Conservation (phyloP, 2,329 filamentous ascomycete genomes). For the Didymella pomorum region DNA sequence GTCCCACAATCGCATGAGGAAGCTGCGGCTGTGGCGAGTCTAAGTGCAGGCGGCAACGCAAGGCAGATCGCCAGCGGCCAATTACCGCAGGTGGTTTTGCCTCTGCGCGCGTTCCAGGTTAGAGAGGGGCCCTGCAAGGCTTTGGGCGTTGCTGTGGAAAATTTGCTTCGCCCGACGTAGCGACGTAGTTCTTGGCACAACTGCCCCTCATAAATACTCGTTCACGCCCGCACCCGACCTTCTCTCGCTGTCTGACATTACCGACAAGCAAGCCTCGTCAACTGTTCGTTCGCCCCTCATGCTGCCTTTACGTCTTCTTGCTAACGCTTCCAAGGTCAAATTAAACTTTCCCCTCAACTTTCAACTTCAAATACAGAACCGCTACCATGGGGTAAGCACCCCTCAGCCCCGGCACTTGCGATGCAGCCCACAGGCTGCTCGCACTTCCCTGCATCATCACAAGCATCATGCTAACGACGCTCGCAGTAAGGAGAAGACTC, state of each 20-base stretch:
- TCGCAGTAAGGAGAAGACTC: slow-evolving; percentile 89
- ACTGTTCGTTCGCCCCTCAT: background rate
- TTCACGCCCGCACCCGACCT: background rate
- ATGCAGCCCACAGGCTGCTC: background rate
- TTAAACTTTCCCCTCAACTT: slow-evolving; percentile 35
- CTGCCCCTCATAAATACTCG: slow-evolving; percentile 1
- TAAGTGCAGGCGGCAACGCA: slow-evolving; percentile 28
- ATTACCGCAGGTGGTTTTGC: slow-evolving; percentile 17
- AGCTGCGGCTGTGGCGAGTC: slow-evolving; percentile 35
- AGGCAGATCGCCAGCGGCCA: slow-evolving; percentile 22
- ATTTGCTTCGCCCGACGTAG: slow-evolving; percentile 1
- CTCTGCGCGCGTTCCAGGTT: slow-evolving; percentile 14
- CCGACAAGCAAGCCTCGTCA: background rate
- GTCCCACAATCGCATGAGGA: slow-evolving; percentile 28
- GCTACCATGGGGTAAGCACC: slow-evolving; percentile 68
- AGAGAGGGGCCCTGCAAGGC: slow-evolving; percentile 21
- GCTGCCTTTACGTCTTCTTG: slow-evolving; percentile 1
- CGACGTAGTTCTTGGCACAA: background rate
- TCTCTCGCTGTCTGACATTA: background rate
- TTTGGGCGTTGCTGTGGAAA: slow-evolving; percentile 19
- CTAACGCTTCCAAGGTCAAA: background rate
- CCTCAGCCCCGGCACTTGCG: slow-evolving; percentile 1
- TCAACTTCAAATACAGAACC: slow-evolving; percentile 51
- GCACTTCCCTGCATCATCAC: slow-evolving; percentile 1
- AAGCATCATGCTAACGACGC: slow-evolving; percentile 43